Conservation (phyloP, 2,329 filamentous ascomycete genomes). For the Neopestalotiopsis rosae region DNA sequence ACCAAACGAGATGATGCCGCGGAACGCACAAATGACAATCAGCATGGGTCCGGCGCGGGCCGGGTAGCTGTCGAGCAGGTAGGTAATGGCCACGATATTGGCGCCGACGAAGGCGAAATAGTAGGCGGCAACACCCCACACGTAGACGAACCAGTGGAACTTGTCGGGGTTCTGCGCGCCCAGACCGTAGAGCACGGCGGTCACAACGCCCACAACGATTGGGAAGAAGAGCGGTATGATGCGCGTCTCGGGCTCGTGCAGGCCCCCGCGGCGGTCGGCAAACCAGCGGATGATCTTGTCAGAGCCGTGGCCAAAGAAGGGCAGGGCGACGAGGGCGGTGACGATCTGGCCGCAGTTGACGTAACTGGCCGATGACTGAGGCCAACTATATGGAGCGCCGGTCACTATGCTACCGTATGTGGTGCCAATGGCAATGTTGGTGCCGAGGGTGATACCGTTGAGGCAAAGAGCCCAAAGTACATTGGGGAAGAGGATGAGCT, state of each 20-base stretch:
- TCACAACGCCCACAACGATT: conserved; percentile 42
- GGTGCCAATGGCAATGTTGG: conserved; percentile 48
- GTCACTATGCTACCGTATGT: conserved; percentile 44
- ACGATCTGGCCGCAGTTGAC: conserved; percentile 46
- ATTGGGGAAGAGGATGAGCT: conserved; percentile 44
- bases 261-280: conserved; percentile 40
- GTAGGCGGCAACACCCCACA: conserved; percentile 33
- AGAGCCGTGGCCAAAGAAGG: conserved; percentile 43
- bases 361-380: conserved; percentile 39
- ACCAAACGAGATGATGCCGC: conserved; percentile 52
- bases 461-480: conserved; percentile 46
- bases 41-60: conserved; percentile 45
- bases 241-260: conserved; percentile 47
- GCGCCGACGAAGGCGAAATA: conserved; percentile 45
- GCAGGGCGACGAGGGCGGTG: conserved; percentile 42
- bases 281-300: conserved; percentile 42
- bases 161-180: conserved; percentile 39
- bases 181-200: conserved; percentile 43
- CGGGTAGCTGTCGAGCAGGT: conserved; percentile 50
- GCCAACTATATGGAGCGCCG: conserved; percentile 43
- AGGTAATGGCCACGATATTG: conserved; percentile 50
- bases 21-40: conserved; percentile 50
- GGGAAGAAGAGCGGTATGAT: conserved; percentile 42
- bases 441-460: conserved; percentile 44
- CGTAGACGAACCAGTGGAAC: conserved; percentile 41